Evolutionary conservation across 1,139 yeast species (phyloP).

Genomic region (Debaryomycetaceae sp.): DNA sequence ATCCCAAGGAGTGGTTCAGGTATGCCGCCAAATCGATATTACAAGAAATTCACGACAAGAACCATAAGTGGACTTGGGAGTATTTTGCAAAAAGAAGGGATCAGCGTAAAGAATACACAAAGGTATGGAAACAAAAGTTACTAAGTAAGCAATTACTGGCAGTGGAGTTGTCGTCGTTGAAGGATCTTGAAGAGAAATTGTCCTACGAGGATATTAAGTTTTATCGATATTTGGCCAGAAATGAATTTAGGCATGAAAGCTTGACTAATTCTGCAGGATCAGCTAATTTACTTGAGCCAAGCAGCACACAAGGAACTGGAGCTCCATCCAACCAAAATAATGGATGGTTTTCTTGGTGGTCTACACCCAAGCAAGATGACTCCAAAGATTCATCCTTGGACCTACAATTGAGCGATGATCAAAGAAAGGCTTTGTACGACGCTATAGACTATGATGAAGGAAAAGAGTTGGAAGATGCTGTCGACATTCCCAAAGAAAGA

Average conservation of each 20-base stretch:
- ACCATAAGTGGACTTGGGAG: conserved; percentile 88
- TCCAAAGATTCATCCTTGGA: conserved; percentile 12
- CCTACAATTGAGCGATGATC: conserved; percentile 58
- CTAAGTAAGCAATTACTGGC: conserved; percentile 26
- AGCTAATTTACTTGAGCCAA: neutral
- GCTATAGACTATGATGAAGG: conserved; percentile 90
- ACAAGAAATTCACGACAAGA: conserved; percentile 75
- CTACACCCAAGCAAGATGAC: conserved; percentile 6
- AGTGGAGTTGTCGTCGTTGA: conserved; percentile 39
- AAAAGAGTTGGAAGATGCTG: conserved; percentile 46
- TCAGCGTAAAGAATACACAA: conserved; percentile 66
- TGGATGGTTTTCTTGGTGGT: conserved; percentile 68
- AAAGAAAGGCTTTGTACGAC: conserved; percentile 79
- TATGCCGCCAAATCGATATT: conserved; percentile 74
- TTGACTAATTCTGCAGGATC: conserved; percentile 3
- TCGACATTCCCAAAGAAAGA: conserved; percentile 73
- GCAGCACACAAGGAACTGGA: neutral
- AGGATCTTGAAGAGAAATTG: conserved; percentile 55
- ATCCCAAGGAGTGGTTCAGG: conserved; percentile 77
- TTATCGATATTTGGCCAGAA: conserved; percentile 76
- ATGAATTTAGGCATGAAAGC: conserved; percentile 59
- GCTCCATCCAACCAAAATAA: neutral
- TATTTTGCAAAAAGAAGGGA: conserved; percentile 68
- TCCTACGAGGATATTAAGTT: conserved; percentile 78
- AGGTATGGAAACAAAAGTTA: conserved; percentile 58